Evolutionary conservation across 139 green algal genomes (phyloP).

Genomic region (Chlorella vulgaris): DNA sequence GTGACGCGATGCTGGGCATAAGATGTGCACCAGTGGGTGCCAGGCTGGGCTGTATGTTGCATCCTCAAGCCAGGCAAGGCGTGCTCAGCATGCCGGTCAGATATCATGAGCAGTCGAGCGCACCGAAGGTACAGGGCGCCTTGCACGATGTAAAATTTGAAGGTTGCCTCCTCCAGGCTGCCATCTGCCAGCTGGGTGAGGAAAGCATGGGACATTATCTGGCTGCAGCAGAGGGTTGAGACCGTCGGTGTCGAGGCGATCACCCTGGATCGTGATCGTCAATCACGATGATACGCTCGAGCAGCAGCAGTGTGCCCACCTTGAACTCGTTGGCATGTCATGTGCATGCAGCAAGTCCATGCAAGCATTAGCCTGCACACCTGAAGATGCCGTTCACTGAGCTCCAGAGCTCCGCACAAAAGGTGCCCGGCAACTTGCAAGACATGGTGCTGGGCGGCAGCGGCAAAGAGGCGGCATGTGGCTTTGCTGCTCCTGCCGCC

Average conservation of each 20-base stretch:
- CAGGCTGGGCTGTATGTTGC: too few species aligned
- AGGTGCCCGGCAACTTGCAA: neutral
- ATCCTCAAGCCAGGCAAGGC: too few species aligned
- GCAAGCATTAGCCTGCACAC: neutral
- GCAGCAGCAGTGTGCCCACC: too few species aligned
- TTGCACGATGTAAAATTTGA: slow-evolving; percentile 18
- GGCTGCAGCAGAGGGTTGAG: neutral
- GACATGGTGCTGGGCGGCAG: neutral
- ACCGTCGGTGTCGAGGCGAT: too few species aligned
- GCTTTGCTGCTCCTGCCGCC: too few species aligned
- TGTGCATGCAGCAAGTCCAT: neutral
- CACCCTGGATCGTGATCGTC: too few species aligned
- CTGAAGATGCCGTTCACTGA: neutral
- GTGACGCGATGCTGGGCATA: neutral
- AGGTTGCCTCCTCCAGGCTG: neutral
- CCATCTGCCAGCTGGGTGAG: neutral
- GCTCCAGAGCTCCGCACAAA: neutral
- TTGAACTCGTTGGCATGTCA: too few species aligned
- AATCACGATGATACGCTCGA: too few species aligned
- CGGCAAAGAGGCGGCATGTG: neutral
- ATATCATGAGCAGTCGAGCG: neutral
- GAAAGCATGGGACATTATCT: slow-evolving; percentile 14
- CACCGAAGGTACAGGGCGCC: slow-evolving; percentile 20
- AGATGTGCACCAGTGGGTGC: neutral
- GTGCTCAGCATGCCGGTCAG: too few species aligned